A percentile compares a stretch with the other conserved stretches of the same genome.
Conservation (phyloP, 495 filamentous ascomycete genomes). For the Aspergillus heteromorphus region DNA sequence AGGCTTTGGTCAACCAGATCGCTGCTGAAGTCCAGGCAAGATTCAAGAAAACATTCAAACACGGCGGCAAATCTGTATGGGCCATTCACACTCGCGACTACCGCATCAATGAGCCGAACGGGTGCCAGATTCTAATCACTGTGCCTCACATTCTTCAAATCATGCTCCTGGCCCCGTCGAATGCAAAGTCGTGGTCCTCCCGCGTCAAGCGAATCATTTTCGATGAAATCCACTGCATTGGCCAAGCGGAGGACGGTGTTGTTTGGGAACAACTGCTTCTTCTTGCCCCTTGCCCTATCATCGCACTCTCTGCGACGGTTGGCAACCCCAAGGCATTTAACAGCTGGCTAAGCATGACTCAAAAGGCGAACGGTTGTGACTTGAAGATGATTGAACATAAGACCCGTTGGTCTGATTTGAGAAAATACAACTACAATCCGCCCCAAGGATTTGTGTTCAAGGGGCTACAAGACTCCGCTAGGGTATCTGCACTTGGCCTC, state of each 20-base stretch:
- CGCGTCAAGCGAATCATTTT: conserved; percentile 71
- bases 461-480: conserved; percentile 40
- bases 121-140: conserved; percentile 71
- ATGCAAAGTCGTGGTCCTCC: conserved; percentile 62
- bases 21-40: conserved; percentile 66
- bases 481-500: conserved; percentile 42
- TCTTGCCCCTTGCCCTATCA: conserved; percentile 69
- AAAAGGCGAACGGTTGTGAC: conserved; percentile 49
- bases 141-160: conserved; percentile 75
- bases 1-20: conserved; percentile 79
- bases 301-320: conserved; percentile 75
- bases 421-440: conserved; percentile 61
- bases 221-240: conserved; percentile 79
- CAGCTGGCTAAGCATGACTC: conserved; percentile 59
- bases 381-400: conserved; percentile 61
- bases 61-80: conserved; percentile 64
- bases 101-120: conserved; percentile 62
- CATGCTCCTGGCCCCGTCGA: conserved; percentile 64
- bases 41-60: conserved; percentile 58
- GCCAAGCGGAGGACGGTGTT: conserved; percentile 69
- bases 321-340: conserved; percentile 69
- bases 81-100: conserved; percentile 73
- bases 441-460: conserved; percentile 49
- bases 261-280: conserved; percentile 79
- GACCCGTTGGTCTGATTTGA: conserved; percentile 66